Conservation (phyloP, 2,329 filamentous ascomycete genomes). For the Venturia nashicola region DNA sequence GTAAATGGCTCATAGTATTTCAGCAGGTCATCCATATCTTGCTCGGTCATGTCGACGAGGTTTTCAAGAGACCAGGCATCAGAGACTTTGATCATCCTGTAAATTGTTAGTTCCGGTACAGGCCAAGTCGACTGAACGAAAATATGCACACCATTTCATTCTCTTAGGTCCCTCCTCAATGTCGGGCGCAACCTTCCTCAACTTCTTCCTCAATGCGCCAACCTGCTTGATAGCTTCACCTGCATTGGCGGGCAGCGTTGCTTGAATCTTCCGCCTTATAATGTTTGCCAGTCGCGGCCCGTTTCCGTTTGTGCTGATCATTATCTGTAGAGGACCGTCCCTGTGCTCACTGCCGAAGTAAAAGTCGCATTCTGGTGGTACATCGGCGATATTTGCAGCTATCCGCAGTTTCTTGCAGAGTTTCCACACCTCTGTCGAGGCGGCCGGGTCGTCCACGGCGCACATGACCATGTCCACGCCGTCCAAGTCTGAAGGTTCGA, state of each 20-base stretch:
- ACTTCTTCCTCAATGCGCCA: slow-evolving; percentile 63
- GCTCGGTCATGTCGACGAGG: slow-evolving; percentile 67
- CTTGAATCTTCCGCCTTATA: slow-evolving; percentile 71
- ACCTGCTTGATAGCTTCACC: slow-evolving; percentile 80
- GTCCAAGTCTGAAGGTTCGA: slow-evolving; percentile 78
- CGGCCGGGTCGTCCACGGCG: slow-evolving; percentile 83
- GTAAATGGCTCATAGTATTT: slow-evolving; percentile 50
- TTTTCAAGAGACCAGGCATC: slow-evolving; percentile 78
- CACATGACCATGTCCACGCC: slow-evolving; percentile 73
- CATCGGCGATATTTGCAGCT: slow-evolving; percentile 91
- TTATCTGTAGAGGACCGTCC: slow-evolving; percentile 90
- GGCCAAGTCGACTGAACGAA: neutral
- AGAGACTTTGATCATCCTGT: slow-evolving; percentile 83
- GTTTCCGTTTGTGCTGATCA: slow-evolving; percentile 98
- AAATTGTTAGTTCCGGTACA: slow-evolving; percentile 2
- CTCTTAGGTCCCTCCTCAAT: slow-evolving; percentile 67
- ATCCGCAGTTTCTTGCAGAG: slow-evolving; percentile 77
- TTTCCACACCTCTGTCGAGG: slow-evolving; percentile 86
- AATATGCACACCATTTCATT: slow-evolving; percentile 61
- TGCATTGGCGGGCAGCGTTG: slow-evolving; percentile 60
- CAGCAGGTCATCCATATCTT: slow-evolving; percentile 72
- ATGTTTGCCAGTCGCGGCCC: slow-evolving; percentile 83
- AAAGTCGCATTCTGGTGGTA: slow-evolving; percentile 93
- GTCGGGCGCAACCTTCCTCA: slow-evolving; percentile 64
- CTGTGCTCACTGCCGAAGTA: slow-evolving; percentile 96